Evolutionary conservation across 164 flowering plant genomes (phyloP), one percentile per base, ranked within the genome.

Genomic region (Macadamia integrifolia): DNA sequence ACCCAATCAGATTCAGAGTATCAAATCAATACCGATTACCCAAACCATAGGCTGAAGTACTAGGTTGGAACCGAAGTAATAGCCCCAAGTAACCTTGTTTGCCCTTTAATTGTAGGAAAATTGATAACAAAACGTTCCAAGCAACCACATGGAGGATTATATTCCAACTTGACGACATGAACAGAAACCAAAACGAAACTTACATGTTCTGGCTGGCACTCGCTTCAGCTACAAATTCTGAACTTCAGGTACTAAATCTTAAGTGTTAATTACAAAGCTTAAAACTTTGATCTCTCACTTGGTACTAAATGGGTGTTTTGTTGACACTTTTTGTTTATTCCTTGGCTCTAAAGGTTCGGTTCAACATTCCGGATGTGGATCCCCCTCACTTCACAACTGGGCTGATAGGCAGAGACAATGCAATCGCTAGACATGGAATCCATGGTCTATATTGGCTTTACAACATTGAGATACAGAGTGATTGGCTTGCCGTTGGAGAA

Each of bases 111-210:
- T 61, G 48, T 72, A 87, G 88, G 80, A 89, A 78, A 70, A 79
- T 4, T 14, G 57, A 42, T 30, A 69, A 82, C 7, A 75, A 78
- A 18, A 64, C 72, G 55, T 86, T 82, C 61, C 59, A 78, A 80
- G 83, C 82, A 72, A 94, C 97, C 8, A 80, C 83, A 53, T 78
- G 83, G 83, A 72, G 75, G 75, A 80, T 80, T 62, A 73, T 66
- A 56, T 78, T 78, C 64, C 63, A 71, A 5, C 76, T 78, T 6
- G 76, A 71, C 49, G 13, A 35, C 1, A 64, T 78, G 52, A 50
- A 46, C 40, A 65, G 64, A 69, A 64, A 28, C 23, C 57, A 13
- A 53, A 11, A 53, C 6, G 77, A 74, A 23, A 68, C 67, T 2
- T 80, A 69, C 44, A 69, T 61, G 49, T 67, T 80, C 40, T 64